phyloP scores from a whole-genome alignment of 495 filamentous ascomycete species.

The Letharia lupina region DNA sequence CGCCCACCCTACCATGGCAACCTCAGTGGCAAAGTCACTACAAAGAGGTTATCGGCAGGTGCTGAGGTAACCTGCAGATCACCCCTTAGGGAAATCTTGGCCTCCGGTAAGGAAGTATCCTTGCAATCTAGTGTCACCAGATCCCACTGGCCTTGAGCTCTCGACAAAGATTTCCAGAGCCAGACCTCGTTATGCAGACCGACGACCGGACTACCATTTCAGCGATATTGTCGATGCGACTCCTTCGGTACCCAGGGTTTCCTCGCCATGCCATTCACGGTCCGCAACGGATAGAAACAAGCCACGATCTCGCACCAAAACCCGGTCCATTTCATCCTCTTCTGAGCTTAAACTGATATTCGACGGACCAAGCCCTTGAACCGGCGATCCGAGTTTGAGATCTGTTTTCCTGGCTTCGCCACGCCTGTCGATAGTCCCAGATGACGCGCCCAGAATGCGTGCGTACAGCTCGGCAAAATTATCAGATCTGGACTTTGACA shows the following conservation, averaged over 20 bases:
- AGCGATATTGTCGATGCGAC: constrained; percentile 1
- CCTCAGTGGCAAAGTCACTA: neutral
- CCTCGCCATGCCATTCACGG: neutral
- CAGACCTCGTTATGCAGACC: neutral
- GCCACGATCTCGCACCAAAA: constrained; percentile 1
- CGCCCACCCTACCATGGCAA: neutral
- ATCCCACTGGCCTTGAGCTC: neutral
- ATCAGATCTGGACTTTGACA: neutral
- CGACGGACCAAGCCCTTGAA: neutral
- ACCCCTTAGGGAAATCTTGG: neutral
- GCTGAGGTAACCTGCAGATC: neutral
- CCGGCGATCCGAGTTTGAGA: neutral
- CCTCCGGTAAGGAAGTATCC: neutral
- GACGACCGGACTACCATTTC: neutral
- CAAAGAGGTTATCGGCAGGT: neutral
- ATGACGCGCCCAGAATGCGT: neutral
- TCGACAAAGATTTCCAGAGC: neutral
- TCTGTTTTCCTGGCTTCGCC: too few relatives aligned
- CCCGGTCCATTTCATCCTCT: neutral
- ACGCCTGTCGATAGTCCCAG: neutral
- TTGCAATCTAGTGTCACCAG: too few relatives aligned
- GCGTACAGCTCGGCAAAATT: neutral
- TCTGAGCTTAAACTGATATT: neutral
- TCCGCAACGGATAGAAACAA: neutral
- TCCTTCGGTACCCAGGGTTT: neutral